Base-by-base conservation (phyloP, 2,329 filamentous ascomycete species). In the Ilyonectria destructans region DNA sequence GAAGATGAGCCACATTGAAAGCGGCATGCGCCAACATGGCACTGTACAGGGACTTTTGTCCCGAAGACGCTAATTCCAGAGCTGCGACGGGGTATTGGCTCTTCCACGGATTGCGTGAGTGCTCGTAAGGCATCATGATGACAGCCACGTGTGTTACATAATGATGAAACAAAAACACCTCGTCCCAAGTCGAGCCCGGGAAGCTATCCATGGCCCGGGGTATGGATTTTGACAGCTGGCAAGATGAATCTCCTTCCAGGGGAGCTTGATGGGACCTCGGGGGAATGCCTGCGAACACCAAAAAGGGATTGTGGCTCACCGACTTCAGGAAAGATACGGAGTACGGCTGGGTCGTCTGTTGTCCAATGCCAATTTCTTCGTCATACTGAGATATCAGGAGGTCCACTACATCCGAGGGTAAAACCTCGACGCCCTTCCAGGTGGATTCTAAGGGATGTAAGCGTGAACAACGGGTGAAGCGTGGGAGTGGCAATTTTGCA, bases 101-200 rank as follows among this genome's bases (percentile, higher is more conserved):
- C 48, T 54, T 54, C 58, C 58, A 61, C 7, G 48, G 46, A 29
- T 61, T 61, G n/a, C 58, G 58, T 19, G 58, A 48, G 37, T 61
- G 58, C 31, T 61, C 58, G 33, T 61, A 61, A n/a, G 58, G 58
- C 48, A 61, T 37, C 58, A 54, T 61, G 8, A 61, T 61, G 21
- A 43, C 13, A 45, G 58, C 58, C 45, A 54, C 58, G 7, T 61
- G 48, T 7, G 33, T 61, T 12, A 61, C 58, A 19, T 61, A 61
- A 31, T 61, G 58, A 19, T 61, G 31, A 33, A 61, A 61, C 23
- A 61, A 23, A 31, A 61, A 61, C 13, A 52, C 15, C 19, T 61
- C 46, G 29, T 54, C 48, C 26, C 3, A 17, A 15, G 33, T 43
- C 19, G 17, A 45, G 45, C 54, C 46, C 23, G 58, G 48, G 48